Conservation (phyloP, 805 yeast species). For the Kodamaea laetipori region DNA sequence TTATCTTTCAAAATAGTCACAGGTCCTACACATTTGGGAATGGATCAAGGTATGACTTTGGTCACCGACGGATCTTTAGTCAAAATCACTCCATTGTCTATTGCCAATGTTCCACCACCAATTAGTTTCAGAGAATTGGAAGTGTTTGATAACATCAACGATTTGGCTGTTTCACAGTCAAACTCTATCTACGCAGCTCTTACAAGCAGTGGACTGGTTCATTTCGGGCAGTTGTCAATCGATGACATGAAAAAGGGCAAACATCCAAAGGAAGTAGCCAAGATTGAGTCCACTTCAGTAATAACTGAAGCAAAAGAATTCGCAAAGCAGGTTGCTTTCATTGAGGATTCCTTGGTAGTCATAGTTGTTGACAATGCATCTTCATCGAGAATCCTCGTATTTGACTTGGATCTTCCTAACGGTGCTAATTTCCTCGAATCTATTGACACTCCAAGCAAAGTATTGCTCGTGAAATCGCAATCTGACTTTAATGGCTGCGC, state of each 20-base stretch:
- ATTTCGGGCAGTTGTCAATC: conserved; percentile 46
- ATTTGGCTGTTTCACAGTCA: conserved; percentile 62
- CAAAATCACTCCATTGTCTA: conserved; percentile 75
- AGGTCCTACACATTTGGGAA: conserved; percentile 70
- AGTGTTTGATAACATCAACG: conserved; percentile 53
- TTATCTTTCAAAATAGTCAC: conserved; percentile 61
- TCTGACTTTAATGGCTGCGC: conserved; percentile 55
- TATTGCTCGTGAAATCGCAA: conserved; percentile 57
- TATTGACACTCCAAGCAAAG: conserved; percentile 50
- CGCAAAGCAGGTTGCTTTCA: conserved; percentile 65
- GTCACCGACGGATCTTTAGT: conserved; percentile 78
- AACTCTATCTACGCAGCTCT: conserved; percentile 63
- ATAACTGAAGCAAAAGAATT: conserved; percentile 42
- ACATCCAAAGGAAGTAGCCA: conserved; percentile 45
- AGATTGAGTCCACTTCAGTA: conserved; percentile 24
- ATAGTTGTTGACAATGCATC: conserved; percentile 57
- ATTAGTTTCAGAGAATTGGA: conserved; percentile 70
- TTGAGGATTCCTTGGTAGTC: conserved; percentile 54
- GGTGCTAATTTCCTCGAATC: conserved; percentile 42
- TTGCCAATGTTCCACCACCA: conserved; percentile 96
- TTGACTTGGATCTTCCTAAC: conserved; percentile 45
- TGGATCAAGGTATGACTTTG: conserved; percentile 74
- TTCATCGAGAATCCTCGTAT: conserved; percentile 51
- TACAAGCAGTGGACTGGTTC: conserved; percentile 42
- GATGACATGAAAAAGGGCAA: conserved; percentile 50